Conservation (phyloP, 257 asterid species). For the Sherardia arvensis region DNA sequence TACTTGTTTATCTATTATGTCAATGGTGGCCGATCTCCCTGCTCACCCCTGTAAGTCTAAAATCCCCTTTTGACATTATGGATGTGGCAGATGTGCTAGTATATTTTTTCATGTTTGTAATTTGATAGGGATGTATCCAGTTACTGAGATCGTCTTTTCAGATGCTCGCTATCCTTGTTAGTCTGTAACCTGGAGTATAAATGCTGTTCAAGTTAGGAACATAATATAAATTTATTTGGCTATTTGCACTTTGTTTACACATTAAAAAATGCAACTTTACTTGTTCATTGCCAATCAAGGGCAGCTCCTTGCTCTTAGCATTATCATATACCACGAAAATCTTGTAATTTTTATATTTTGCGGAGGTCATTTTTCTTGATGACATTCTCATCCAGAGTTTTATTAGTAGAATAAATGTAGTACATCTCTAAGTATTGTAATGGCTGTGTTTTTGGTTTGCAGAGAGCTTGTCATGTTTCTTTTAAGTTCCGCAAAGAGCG, state of each 20-base stretch:
- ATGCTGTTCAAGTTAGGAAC: not conserved
- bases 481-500: slow-evolving; percentile 52
- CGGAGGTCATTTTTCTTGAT: not conserved
- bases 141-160: not conserved
- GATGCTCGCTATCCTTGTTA: not conserved
- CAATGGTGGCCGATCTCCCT: slow-evolving; percentile 90
- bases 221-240: not conserved
- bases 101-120: not conserved
- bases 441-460: slow-evolving; percentile 15
- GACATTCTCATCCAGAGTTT: not conserved
- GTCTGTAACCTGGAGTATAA: not conserved
- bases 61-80: not conserved
- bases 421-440: not conserved
- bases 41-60: slow-evolving; percentile 84
- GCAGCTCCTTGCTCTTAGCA: not conserved
- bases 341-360: not conserved
- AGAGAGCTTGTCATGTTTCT: slow-evolving; percentile 64
- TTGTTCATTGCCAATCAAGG: not conserved
- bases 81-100: not conserved
- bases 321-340: not conserved
- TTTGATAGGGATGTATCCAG: not conserved
- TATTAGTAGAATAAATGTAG: not conserved
- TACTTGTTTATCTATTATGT: slow-evolving; percentile 90
- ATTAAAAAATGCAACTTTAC: not conserved
- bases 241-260: not conserved